A percentile compares a stretch with the other conserved stretches of the same genome.
Evolutionary conservation across 768 basidiomycete genomes (phyloP).

Genomic region (Xerocomellus amylosporus): DNA sequence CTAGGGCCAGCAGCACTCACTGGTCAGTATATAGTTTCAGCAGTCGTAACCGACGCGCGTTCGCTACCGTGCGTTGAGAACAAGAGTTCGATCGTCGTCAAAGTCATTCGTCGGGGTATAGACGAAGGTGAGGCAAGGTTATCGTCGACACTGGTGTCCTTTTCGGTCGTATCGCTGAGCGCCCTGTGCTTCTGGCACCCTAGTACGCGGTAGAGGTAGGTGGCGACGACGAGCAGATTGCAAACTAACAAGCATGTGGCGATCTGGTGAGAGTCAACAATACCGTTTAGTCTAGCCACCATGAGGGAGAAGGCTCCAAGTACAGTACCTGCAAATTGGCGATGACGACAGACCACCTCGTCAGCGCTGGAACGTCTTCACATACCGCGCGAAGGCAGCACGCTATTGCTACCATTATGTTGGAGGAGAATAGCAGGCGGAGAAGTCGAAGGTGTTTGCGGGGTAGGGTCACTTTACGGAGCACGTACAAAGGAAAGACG

Average conservation of each 20-base stretch:
- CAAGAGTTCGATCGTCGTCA: conserved; percentile 15
- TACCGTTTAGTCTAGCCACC: not conserved
- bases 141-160: not conserved
- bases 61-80: not conserved
- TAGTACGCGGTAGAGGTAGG: conserved; percentile 25
- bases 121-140: not conserved
- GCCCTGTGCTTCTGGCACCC: not conserved
- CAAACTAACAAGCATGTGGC: conserved; percentile 16
- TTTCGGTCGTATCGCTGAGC: not conserved
- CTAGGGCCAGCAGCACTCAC: not conserved
- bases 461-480: not conserved
- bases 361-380: not conserved
- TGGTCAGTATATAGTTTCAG: not conserved
- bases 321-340: conserved; percentile 9
- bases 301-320: no score
- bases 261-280: conserved; percentile 7
- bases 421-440: conserved; percentile 7
- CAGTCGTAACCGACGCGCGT: no score
- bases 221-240: conserved; percentile 25
- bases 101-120: not conserved
- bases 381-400: not conserved
- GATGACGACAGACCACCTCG: not conserved
- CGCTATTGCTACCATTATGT: not conserved
- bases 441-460: conserved; percentile 6
- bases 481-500: conserved; percentile 8